Evolutionary conservation across 352 stramenopile species (phyloP).

Genomic region (Phytophthora vignae): DNA sequence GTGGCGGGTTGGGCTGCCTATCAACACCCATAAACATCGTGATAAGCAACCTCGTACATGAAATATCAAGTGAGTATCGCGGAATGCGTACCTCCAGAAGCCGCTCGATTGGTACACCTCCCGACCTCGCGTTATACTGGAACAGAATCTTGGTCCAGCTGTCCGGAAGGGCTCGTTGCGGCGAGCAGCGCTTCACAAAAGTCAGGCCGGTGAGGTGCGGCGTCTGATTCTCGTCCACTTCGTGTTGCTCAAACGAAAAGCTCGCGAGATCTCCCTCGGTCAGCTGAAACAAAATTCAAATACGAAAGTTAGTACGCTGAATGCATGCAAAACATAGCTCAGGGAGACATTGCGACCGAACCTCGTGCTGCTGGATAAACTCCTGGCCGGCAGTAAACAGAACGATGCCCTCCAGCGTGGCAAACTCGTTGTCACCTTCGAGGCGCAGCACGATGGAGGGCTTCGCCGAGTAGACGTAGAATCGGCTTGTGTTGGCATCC

Average conservation of each 20-base stretch:
- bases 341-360: conserved; percentile 28
- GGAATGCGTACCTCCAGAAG: conserved; percentile 64
- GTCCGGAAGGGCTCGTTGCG: conserved; percentile 82
- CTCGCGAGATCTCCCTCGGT: conserved; percentile 81
- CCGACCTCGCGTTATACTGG: conserved; percentile 73
- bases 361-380: conserved; percentile 75
- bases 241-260: conserved; percentile 77
- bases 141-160: conserved; percentile 92
- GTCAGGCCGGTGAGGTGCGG: conserved; percentile 61
- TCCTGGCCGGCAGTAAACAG: conserved; percentile 54
- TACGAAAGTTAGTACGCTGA: background rate
- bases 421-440: conserved; percentile 55
- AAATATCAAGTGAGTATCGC: background rate
- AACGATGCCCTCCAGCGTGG: conserved; percentile 77
- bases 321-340: background rate
- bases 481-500: conserved; percentile 85
- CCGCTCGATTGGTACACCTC: conserved; percentile 65
- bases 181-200: conserved; percentile 82
- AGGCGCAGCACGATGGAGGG: conserved; percentile 79
- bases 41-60: conserved; percentile 2
- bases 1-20: conserved; percentile 42
- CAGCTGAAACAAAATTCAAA: conserved; percentile 39
- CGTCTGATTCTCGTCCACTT: conserved; percentile 54
- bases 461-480: conserved; percentile 76
- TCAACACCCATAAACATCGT: background rate